Evolutionary conservation across 2,329 filamentous ascomycete genomes (phyloP).

Genomic region (Monilinia polystroma): DNA sequence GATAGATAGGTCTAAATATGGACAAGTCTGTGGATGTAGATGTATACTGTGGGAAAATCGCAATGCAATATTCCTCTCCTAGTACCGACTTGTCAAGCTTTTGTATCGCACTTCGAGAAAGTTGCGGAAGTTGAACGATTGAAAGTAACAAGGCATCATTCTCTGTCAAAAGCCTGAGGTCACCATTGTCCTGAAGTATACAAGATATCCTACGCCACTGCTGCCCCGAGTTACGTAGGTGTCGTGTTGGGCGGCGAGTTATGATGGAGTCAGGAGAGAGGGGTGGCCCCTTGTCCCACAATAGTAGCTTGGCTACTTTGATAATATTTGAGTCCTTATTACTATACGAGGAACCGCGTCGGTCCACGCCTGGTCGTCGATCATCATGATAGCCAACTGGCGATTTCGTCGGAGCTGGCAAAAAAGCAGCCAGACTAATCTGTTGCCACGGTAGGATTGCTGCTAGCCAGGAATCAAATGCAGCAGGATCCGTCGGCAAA

Average conservation of each 20-base stretch:
- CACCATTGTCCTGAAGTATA: conserved; percentile 90
- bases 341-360: conserved; percentile 53
- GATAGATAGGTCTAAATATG: conserved; percentile 82
- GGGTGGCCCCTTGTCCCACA: conserved; percentile 79
- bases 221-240: conserved; percentile 55
- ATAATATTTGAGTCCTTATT: conserved; percentile 83
- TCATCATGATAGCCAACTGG: conserved; percentile 28
- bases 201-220: conserved; percentile 85
- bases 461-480: conserved; percentile 78
- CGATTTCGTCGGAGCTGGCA: conserved; percentile 29
- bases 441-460: conserved; percentile 81
- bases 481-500: conserved; percentile 60
- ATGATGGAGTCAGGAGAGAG: conserved; percentile 54
- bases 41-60: conserved; percentile 91
- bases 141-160: conserved; percentile 77
- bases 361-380: conserved; percentile 40
- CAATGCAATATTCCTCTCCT: conserved; percentile 90
- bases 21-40: conserved; percentile 70
- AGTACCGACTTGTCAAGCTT: conserved; percentile 86
- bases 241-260: conserved; percentile 52
- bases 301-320: conserved; percentile 86
- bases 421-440: conserved; percentile 51
- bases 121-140: conserved; percentile 80
- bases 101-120: conserved; percentile 88
- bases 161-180: conserved; percentile 87